Evolutionary conservation across 2,329 filamentous ascomycete species (phyloP).

Genomic region (Plenodomus biglobosus): DNA sequence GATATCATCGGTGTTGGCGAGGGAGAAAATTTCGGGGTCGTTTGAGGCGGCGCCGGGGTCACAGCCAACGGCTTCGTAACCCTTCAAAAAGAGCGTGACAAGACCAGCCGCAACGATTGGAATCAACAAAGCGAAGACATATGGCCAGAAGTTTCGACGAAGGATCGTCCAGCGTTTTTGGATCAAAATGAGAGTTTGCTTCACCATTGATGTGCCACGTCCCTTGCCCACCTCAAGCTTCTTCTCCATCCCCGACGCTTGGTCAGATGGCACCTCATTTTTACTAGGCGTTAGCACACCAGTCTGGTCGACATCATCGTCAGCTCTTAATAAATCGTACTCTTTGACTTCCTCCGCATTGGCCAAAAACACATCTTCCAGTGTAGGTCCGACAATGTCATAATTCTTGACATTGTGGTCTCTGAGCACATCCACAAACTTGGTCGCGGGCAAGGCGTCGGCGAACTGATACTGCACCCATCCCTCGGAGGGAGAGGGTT

Average conservation of each 20-base stretch:
- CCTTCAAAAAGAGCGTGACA: constrained; percentile 72
- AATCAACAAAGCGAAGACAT: constrained; percentile 71
- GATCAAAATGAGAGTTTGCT: constrained; percentile 74
- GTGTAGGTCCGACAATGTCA: constrained; percentile 82
- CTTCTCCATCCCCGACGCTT: constrained; percentile 34
- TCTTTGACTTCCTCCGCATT: constrained; percentile 76
- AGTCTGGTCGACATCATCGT: constrained; percentile 22
- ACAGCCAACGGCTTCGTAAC: constrained; percentile 54
- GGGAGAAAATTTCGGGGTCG: constrained; percentile 34
- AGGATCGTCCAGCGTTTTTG: constrained; percentile 76
- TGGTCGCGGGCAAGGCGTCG: constrained; percentile 69
- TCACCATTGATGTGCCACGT: constrained; percentile 65
- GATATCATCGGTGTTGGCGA: constrained; percentile 24
- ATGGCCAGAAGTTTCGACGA: constrained; percentile 75
- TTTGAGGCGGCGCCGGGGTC: constrained; percentile 45
- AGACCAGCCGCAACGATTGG: constrained; percentile 79
- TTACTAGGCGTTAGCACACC: constrained; percentile 21
- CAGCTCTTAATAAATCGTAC: constrained; percentile 45
- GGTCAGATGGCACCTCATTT: constrained; percentile 33
- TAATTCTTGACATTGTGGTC: constrained; percentile 70
- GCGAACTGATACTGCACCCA: constrained; percentile 72
- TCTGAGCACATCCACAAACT: constrained; percentile 71
- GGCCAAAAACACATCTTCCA: constrained; percentile 89
- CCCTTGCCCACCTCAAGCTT: constrained; percentile 63
- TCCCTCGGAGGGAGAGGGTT: constrained; percentile 56